Percentiles rank a stretch among this genome's conserved stretches.
These are phyloP conservation scores for Aspergillus clavatus DNA, from an alignment of 2,329 filamentous ascomycete species.

Conservation along the genomic window DNA sequence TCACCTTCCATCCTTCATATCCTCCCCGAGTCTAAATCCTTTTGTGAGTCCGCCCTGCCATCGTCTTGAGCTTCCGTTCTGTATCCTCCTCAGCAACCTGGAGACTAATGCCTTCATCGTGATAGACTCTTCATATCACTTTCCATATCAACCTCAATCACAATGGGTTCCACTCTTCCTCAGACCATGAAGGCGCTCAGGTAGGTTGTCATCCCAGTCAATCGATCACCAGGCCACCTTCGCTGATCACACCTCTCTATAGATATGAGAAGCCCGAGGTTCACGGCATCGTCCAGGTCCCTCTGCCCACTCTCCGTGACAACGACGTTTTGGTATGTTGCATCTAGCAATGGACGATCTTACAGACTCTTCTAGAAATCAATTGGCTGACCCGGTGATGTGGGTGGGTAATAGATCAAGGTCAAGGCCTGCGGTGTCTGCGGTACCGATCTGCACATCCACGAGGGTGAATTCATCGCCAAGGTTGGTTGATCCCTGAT, in stretches of 20 bases:
- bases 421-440: conserved; percentile 65
- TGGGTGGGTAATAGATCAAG: conserved; percentile 51
- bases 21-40: too few species aligned
- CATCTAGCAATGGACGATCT: too few species aligned
- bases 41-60: too few species aligned
- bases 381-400: background rate
- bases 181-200: conserved; percentile 59
- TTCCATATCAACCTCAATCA: conserved; percentile 13
- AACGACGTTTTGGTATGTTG: conserved; percentile 52
- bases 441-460: conserved; percentile 50
- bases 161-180: conserved; percentile 41
- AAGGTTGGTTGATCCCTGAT: conserved; percentile 35
- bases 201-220: conserved; percentile 35
- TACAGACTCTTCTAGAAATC: background rate
- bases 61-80: too few species aligned
- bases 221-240: background rate
- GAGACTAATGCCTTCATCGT: background rate
- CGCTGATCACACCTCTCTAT: conserved; percentile 12
- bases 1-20: too few species aligned
- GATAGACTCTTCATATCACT: background rate
- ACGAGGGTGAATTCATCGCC: conserved; percentile 63
- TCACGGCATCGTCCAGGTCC: conserved; percentile 58
- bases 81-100: too few species aligned
- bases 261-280: conserved; percentile 59
- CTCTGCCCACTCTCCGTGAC: conserved; percentile 56